Evolutionary conservation across 2,329 filamentous ascomycete species (phyloP), one percentile per base, ranked within the genome.

Genomic region (Orbilia brochopaga): DNA sequence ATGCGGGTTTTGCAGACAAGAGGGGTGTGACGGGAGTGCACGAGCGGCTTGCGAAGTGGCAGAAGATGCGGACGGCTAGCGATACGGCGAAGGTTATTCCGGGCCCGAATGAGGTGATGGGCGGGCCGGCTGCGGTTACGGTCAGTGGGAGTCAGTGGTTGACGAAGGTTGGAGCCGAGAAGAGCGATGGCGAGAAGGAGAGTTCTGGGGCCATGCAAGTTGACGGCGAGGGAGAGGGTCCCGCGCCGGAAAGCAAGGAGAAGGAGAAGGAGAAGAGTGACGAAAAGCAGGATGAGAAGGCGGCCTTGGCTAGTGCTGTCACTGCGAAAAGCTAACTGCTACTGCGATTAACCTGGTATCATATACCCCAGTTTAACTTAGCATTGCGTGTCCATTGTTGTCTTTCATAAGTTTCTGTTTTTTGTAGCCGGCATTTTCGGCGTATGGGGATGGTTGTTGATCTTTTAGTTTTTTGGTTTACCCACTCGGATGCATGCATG

Each of bases 1-100:
- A 56, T 50, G 83, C 83, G 74, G 84, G 67, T 10, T 72, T 72
- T 35, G 60, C 60, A 6, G 67, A 72, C 40, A 59, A 63, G 3
- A 64, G 67, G 24, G 67, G 67, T 17, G 23, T 35, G 24, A 52
- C 55, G 21, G 67, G 67, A 17, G 67, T 65, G 2, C 67, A 72
- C 19, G 60, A 57, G n/a, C 40, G 67, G 1, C 48, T 72, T n/a
- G 62, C 51, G 50, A 72, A 61, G 60, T 72, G 67, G 67, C 60
- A 64, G 15, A 55, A 21, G 32, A 60, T 72, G 67, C 64, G 60
- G 48, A 72, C 40, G 55, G 56, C 35, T 40, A 72, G 65, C 32
- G 67, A 72, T 4, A 1, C 44, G 19, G 56, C 59, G 13, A 50
- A 55, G 3, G 32, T 65, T 19, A 52, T 48, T 1, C 61, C 67